These are phyloP conservation scores for Biscogniauxia mediterranea DNA, from an alignment of 2,329 filamentous ascomycete genomes.

Conservation along the genomic window DNA sequence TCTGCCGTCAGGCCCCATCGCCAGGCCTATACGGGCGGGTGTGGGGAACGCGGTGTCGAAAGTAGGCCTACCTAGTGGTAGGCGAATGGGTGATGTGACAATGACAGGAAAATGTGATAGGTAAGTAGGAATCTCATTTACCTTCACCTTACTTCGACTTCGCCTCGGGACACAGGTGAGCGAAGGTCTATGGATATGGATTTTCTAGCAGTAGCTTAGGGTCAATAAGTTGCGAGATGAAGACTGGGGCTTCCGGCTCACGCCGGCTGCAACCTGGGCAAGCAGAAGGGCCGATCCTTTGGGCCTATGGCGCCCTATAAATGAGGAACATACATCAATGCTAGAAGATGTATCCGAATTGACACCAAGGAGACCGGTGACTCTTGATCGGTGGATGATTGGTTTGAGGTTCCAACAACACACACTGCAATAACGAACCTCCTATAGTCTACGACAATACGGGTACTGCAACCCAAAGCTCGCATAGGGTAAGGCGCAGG, in stretches of 20 bases:
- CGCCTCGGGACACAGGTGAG: neutral
- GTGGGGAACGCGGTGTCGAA: neutral
- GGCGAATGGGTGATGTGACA: neutral
- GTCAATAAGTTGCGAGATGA: neutral
- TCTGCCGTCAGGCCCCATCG: neutral
- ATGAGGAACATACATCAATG: neutral
- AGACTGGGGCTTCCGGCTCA: neutral
- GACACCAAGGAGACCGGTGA: neutral
- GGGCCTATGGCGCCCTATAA: neutral
- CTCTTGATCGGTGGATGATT: neutral
- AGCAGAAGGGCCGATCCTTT: neutral
- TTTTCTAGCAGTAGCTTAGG: neutral
- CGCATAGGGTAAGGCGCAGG: neutral
- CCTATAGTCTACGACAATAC: neutral
- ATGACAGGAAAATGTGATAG: neutral
- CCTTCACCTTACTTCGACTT: neutral
- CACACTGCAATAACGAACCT: neutral
- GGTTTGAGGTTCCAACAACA: neutral
- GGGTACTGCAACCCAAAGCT: neutral
- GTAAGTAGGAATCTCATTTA: neutral
- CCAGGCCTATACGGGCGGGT: neutral
- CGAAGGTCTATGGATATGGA: neutral
- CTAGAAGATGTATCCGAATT: neutral
- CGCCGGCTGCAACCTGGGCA: neutral
- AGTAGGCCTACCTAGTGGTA: neutral